Evolutionary conservation across 192 early-diverging fungal species (phyloP), one percentile per base, ranked within the genome.

Genomic region (Linnemannia elongata): DNA sequence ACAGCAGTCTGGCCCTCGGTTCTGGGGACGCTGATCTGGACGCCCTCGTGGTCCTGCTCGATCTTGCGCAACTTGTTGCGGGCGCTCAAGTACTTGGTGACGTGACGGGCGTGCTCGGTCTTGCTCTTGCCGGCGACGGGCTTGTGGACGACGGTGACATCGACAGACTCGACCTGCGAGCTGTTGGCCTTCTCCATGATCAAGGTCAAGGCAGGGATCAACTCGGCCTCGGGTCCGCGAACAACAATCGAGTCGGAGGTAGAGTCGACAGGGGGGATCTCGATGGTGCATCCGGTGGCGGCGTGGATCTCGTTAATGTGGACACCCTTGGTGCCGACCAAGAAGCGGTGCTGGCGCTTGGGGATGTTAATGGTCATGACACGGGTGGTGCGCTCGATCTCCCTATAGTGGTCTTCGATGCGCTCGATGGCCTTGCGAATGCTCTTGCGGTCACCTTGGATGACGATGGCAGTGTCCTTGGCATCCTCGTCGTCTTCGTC

Each of bases 331-430:
- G 93, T 88, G 20, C 98, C 98, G 44, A 98, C 91, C 30, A 99
- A 89, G 88, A 97, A 98, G 60, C 94, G 95, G 88, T 99, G 98
- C 89, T 98, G 97, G 72, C 95, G 94, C 91, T 99, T 98, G 60
- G 96, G 95, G 60, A 99, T 91, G 55, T 91, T 90, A 68, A 97
- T 91, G 4, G 90, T 89, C 68, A 96, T 85, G 17, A 92, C 93
- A 44, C 93, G 88, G 69, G 95, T 94, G 41, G 82, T 92, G 30
- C 90, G 90, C 82, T 95, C 89, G 72, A 99, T 90, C 36, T 94
- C 88, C 9, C 86, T 89, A 78, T 94, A 93, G 2, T 90, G 83
- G 6, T 83, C 88, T 52, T 93, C 91, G 45, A 99, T 83, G 1
- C 77, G 71, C 38, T 92, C 92, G 30, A 91, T 92, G n/a, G 96